Evolutionary conservation across 179 eudicot genomes (phyloP), one percentile per base, ranked within the genome.

Genomic region (Spergularia azorica): DNA sequence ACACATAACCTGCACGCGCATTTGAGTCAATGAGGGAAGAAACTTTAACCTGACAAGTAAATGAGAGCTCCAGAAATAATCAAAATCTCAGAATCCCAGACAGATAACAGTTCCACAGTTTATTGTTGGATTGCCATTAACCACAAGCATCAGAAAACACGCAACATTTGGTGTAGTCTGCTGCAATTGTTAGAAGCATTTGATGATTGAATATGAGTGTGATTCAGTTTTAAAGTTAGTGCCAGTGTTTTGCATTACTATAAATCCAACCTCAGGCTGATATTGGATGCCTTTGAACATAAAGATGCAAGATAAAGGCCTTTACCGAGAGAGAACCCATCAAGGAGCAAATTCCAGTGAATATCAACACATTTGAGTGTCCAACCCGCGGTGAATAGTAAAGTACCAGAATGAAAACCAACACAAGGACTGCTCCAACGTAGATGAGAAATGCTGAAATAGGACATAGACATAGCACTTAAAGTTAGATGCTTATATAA

Each of bases 261-360:
- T 18, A 41, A 59, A 48, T 67, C 55, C 48, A 77, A 55, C 26
- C 61, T 65, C 50, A 26, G 50, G n/a, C 10, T 26, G 14, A 46
- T 48, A 18, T 54, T 9, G 36, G 60, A 65, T 50, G 58, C 51
- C 58, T 26, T 51, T 32, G 11, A 50, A 51, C 43, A 58, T 4
- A 46, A 58, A 1, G 48, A 38, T 18, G 7, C 4, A 51, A 55
- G 51, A 38, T 39, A 71, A 39, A 74, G 70, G 63, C 51, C 61
- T 77, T 64, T 91, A 89, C 95, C 90, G 93, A 87, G 83, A 91
- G 90, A 74, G 95, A 91, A 62, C 95, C 93, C 86, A 91, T 87
- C 81, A 91, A 76, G 14, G 95, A 91, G 76, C 95, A 91, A 67
- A 91, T 89, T 70, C 95, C 93, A 1, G 86, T 86, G 89, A 83